Conservation (phyloP, 495 filamentous ascomycete genomes). For the Talaromyces ruber region DNA sequence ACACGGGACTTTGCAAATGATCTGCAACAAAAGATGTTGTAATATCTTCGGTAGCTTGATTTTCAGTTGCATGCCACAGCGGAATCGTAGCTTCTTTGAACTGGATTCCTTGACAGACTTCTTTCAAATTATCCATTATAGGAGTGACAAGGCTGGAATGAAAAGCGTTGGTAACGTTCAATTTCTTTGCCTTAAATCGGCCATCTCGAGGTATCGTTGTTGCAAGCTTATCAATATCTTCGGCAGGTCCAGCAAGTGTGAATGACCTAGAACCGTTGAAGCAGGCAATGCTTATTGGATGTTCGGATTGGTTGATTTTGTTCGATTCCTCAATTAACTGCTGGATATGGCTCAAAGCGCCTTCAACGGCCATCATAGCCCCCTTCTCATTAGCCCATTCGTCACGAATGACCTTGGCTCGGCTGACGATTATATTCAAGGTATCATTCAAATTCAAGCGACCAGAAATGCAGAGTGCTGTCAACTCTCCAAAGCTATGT, state of each 20-base stretch:
- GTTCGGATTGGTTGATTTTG: neutral
- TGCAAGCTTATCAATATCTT: slow-evolving; percentile 21
- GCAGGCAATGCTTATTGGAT: slow-evolving; percentile 30
- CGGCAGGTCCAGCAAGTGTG: slow-evolving; percentile 32
- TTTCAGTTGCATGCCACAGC: slow-evolving; percentile 22
- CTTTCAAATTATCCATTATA: slow-evolving; percentile 20
- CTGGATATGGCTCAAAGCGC: slow-evolving; percentile 13
- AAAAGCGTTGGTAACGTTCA: slow-evolving; percentile 44
- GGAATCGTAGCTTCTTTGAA: slow-evolving; percentile 23
- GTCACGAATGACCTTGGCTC: slow-evolving; percentile 34
- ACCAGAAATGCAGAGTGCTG: slow-evolving; percentile 31
- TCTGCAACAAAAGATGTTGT: slow-evolving; percentile 27
- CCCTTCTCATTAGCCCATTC: slow-evolving; percentile 40
- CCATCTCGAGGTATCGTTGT: slow-evolving; percentile 5
- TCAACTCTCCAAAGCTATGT: slow-evolving; percentile 44
- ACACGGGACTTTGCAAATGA: slow-evolving; percentile 43
- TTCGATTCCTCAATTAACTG: slow-evolving; percentile 12
- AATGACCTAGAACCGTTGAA: slow-evolving; percentile 39
- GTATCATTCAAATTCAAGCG: slow-evolving; percentile 24
- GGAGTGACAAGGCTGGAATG: slow-evolving; percentile 39
- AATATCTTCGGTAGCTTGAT: slow-evolving; percentile 14
- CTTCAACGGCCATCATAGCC: slow-evolving; percentile 42
- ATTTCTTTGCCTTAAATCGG: slow-evolving; percentile 24
- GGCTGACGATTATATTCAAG: slow-evolving; percentile 30
- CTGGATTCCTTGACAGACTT: slow-evolving; percentile 14